phyloP scores from a whole-genome alignment of 2,329 filamentous ascomycete species.

The Fusarium miscanthi region DNA sequence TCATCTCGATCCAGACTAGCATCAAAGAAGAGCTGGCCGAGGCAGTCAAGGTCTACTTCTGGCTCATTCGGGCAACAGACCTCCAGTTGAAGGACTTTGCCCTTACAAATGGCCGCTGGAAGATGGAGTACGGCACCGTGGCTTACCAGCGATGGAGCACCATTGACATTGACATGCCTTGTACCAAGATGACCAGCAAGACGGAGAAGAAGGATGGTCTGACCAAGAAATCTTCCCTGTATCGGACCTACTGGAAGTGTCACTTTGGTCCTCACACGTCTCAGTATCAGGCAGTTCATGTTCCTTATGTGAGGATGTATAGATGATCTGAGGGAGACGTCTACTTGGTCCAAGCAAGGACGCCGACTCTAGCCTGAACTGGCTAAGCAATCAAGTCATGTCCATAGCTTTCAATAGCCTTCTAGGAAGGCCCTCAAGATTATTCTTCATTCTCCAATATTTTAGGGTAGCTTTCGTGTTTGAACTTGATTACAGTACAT shows the following conservation, averaged over 20 bases:
- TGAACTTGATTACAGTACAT: too few relatives aligned
- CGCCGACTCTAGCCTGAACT: background rate
- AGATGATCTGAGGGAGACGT: background rate
- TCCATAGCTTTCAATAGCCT: background rate
- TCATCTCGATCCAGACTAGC: background rate
- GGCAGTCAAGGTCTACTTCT: background rate
- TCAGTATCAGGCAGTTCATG: background rate
- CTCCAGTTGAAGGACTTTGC: background rate
- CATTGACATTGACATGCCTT: background rate
- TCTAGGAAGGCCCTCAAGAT: background rate
- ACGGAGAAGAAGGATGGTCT: background rate
- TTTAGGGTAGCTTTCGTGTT: too few relatives aligned
- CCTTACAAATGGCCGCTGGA: background rate
- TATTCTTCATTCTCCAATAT: too few relatives aligned
- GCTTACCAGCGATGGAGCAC: background rate
- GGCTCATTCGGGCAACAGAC: background rate
- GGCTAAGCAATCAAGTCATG: background rate
- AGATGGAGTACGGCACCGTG: background rate
- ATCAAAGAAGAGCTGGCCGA: background rate
- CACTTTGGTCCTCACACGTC: background rate
- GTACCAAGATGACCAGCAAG: background rate
- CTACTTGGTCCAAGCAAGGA: background rate
- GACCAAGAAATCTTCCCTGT: background rate
- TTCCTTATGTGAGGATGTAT: background rate
- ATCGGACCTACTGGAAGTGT: background rate